Evolutionary conservation across 352 stramenopile species (phyloP), one percentile per base, ranked within the genome.

Genomic region (Phytophthora colocasiae): DNA sequence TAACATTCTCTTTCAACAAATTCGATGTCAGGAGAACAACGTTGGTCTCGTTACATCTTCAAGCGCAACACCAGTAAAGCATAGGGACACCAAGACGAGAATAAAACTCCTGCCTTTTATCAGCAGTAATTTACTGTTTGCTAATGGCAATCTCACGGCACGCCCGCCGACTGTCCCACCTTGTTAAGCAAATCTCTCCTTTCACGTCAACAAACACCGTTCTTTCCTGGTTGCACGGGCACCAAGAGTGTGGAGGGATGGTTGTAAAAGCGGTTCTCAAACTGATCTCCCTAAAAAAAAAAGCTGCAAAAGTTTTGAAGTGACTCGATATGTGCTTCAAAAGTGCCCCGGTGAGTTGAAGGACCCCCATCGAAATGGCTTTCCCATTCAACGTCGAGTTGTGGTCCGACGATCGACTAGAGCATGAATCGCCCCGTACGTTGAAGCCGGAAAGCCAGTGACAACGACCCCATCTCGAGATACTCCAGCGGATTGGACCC

Each of bases 401-500:
- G 57, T 72, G 39, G 58, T 72, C 64, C 63, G 56, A 66, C 63
- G 36, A 62, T 67, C 24, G 40, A 39, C 38, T 53, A 26, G 22
- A 53, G 17, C 43, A 36, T 36, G 31, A 36, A 12, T 36, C 31
- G 31, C 15, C 38, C 19, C 22, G 50, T 31, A 43, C 14, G 9
- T 53, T 51, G 58, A 69, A 67, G 54, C 31, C 12, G 60, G 56
- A 48, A 43, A 73, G 66, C 59, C 59, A 63, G 66, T 66, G 17
- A 27, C 43, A 41, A 48, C 34, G 41, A 58, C 57, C 65, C 66
- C 53, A 70, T 73, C 66, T 70, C 53, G 54, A 66, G 66, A 69
- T 65, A 39, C 53, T 62, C 32, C 32, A 27, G 24, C 49, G 32
- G 63, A 72, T 64, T 43, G 51, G 38, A 34, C 39, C 56, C 56